Evolutionary conservation across 768 basidiomycete genomes (phyloP).

Genomic region (Lactarius tabidus): DNA sequence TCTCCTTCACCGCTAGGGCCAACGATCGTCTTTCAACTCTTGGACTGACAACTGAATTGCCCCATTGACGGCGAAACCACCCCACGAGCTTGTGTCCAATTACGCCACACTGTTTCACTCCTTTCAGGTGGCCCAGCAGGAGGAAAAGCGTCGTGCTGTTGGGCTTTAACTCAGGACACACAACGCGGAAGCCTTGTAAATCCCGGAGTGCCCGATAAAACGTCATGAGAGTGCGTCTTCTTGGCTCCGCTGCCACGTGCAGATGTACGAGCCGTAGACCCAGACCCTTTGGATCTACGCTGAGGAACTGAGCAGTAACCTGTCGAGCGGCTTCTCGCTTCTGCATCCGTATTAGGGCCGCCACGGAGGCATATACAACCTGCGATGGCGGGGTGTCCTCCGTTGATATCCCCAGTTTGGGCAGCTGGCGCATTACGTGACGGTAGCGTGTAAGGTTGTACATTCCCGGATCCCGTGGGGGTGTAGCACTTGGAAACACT

Average conservation of each 20-base stretch:
- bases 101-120: slow-evolving; percentile 50
- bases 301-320: slow-evolving; percentile 16
- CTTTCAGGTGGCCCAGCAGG: slow-evolving; percentile 49
- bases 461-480: slow-evolving; percentile 20
- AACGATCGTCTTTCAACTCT: slow-evolving; percentile 58
- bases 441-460: slow-evolving; percentile 13
- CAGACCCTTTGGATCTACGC: slow-evolving; percentile 1
- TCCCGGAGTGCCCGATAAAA: slow-evolving; percentile 15
- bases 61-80: slow-evolving; percentile 53
- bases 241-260: slow-evolving; percentile 16
- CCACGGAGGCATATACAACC: slow-evolving; percentile 13
- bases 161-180: slow-evolving; percentile 49
- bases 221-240: background rate
- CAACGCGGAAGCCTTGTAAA: slow-evolving; percentile 33
- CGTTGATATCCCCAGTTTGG: slow-evolving; percentile 6
- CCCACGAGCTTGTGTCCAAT: slow-evolving; percentile 44
- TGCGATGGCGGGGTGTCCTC: slow-evolving; percentile 9
- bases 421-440: slow-evolving; percentile 14
- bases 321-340: slow-evolving; percentile 15
- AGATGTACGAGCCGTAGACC: slow-evolving; percentile 22
- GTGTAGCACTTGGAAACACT: slow-evolving; percentile 29
- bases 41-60: slow-evolving; percentile 49
- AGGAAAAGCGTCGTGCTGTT: slow-evolving; percentile 56
- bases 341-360: slow-evolving; percentile 21
- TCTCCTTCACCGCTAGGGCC: slow-evolving; percentile 59